Percentiles rank a stretch among this genome's conserved stretches.
Evolutionary conservation across 345 rosid genomes (phyloP).

Genomic region (Sonneratia caseolaris): DNA sequence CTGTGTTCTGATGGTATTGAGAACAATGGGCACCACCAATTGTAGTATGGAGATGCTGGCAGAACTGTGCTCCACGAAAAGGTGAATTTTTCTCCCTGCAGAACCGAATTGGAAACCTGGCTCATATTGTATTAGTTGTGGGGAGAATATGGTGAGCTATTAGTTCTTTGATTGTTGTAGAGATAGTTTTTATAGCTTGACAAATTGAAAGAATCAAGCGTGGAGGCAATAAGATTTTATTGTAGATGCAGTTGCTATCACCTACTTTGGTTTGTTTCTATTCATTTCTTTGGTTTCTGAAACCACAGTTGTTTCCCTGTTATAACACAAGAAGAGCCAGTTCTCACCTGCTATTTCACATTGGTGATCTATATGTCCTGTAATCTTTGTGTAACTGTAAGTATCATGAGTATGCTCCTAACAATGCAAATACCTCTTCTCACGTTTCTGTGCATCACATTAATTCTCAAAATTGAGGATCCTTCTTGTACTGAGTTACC

Average conservation of each 20-base stretch:
- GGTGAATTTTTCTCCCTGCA: constrained; percentile 29
- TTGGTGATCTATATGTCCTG: neutral
- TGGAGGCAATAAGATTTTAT: no score
- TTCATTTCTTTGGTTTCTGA: neutral
- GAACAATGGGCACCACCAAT: constrained; percentile 46
- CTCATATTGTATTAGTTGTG: no score
- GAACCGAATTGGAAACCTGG: no score
- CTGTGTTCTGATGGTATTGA: constrained; percentile 78
- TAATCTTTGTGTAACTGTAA: neutral
- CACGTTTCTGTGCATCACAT: neutral
- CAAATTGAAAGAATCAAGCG: no score
- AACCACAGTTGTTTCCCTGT: no score
- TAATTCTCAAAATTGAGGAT: neutral
- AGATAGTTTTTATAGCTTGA: neutral
- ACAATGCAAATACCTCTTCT: neutral
- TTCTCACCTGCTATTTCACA: neutral
- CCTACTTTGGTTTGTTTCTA: neutral
- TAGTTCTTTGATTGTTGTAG: neutral
- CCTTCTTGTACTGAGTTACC: neutral
- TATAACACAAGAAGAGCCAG: no score
- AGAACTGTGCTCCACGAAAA: constrained; percentile 60
- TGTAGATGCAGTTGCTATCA: neutral
- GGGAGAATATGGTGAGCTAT: neutral
- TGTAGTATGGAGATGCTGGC: constrained; percentile 53
- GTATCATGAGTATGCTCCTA: neutral